Evolutionary conservation across 345 rosid genomes (phyloP).

Genomic region (Eucalyptus caleyi): DNA sequence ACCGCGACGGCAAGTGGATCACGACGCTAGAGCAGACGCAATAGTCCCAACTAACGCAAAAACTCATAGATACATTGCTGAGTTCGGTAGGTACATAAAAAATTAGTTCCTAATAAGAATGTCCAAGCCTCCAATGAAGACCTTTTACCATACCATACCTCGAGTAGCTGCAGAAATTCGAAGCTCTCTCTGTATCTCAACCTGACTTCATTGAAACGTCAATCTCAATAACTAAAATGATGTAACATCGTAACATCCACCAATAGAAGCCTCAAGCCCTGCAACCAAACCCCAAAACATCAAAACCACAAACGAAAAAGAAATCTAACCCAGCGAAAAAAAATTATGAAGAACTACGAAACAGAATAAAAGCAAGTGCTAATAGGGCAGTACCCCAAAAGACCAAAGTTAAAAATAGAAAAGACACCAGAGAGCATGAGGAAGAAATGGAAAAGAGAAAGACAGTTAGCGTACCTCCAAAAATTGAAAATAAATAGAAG

Average conservation of each 20-base stretch:
- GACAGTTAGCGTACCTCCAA: neutral
- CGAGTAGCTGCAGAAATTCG: neutral
- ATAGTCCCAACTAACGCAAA: neutral
- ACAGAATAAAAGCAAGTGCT: neutral
- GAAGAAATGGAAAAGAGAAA: neutral
- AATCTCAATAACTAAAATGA: neutral
- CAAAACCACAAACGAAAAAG: neutral
- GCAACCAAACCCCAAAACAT: neutral
- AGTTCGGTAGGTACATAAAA: neutral
- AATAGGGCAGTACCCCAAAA: neutral
- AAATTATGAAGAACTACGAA: neutral
- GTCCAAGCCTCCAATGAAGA: neutral
- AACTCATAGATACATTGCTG: neutral
- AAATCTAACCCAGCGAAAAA: neutral
- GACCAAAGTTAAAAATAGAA: neutral
- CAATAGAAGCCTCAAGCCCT: neutral
- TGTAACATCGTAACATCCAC: neutral
- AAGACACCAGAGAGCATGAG: neutral
- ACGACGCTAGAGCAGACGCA: neutral
- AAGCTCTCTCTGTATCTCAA: neutral
- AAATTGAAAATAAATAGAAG: neutral
- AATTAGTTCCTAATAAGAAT: neutral
- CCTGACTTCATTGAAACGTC: neutral
- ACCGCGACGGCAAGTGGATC: neutral
- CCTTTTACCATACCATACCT: neutral